Percentiles rank a stretch among this genome's conserved stretches.
phyloP scores from a whole-genome alignment of 192 early-diverging fungal genomes.

The Rhizoclosmatium sp. region DNA sequence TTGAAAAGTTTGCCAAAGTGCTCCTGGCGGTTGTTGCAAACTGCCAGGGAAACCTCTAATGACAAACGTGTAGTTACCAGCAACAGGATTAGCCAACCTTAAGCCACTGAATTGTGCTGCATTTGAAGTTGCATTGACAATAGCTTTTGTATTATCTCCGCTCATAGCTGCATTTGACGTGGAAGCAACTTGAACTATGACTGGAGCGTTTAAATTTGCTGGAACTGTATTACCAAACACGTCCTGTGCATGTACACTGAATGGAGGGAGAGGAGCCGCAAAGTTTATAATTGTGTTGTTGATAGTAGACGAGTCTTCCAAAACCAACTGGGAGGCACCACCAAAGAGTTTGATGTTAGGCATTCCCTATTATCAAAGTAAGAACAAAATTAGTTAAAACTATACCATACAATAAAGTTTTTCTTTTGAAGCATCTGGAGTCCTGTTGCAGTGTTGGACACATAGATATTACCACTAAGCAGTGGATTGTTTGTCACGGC shows the following conservation, averaged over 20 bases:
- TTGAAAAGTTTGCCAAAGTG: not conserved
- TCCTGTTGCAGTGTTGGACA: not conserved
- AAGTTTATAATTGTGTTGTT: constrained; percentile 20
- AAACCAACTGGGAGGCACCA: not conserved
- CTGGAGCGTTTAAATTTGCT: not conserved
- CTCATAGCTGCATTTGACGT: not conserved
- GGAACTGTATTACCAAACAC: constrained; percentile 9
- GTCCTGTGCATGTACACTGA: not conserved
- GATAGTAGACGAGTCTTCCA: not conserved
- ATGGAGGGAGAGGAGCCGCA: constrained; percentile 6
- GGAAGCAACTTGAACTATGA: not conserved
- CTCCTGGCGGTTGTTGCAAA: constrained; percentile 1
- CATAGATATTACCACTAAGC: not conserved
- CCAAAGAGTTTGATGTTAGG: constrained; percentile 5
- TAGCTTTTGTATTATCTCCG: constrained; percentile 18
- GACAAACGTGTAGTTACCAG: not conserved
- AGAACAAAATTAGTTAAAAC: no score
- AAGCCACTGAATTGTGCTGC: not conserved
- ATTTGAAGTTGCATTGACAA: not conserved
- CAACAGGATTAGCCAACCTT: not conserved
- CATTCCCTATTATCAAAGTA: not conserved
- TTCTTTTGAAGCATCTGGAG: not conserved
- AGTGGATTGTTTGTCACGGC: not conserved
- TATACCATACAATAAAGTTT: not conserved
- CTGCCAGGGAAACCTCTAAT: not conserved